Evolutionary conservation across 257 asterid species (phyloP).

Genomic region (Penstemon eatonii): DNA sequence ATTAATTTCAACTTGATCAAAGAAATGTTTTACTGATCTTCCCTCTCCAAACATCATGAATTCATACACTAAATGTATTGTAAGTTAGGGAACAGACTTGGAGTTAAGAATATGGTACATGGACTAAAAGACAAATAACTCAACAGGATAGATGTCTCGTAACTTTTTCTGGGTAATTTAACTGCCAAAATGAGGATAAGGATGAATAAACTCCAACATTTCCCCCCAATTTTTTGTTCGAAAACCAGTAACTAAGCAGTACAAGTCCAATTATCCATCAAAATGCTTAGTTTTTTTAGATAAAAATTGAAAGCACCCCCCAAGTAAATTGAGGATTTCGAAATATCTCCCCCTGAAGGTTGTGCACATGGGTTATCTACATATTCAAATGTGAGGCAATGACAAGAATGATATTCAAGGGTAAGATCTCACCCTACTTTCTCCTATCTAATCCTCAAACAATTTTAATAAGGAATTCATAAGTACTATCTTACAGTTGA

Average conservation of each 20-base stretch:
- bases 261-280: background rate
- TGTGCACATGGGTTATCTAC: slow-evolving; percentile 2
- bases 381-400: background rate
- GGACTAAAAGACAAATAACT: slow-evolving; percentile 1
- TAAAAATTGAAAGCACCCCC: background rate
- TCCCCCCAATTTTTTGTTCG: background rate
- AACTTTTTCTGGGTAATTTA: background rate
- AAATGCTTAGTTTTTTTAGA: background rate
- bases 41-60: slow-evolving; percentile 11
- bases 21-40: slow-evolving; percentile 9
- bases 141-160: slow-evolving; percentile 6
- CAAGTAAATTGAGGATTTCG: background rate
- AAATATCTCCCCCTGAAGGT: slow-evolving; percentile 11
- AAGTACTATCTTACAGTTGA: background rate
- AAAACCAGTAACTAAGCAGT: background rate
- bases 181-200: background rate
- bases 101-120: slow-evolving; percentile 16
- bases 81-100: slow-evolving; percentile 4
- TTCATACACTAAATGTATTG: background rate
- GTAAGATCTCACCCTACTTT: background rate
- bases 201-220: slow-evolving; percentile 1
- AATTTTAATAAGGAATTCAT: background rate
- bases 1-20: background rate
- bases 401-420: background rate
- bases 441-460: background rate